phyloP scores from a whole-genome alignment of 2,329 filamentous ascomycete genomes.

The Penicillium rolfsii region DNA sequence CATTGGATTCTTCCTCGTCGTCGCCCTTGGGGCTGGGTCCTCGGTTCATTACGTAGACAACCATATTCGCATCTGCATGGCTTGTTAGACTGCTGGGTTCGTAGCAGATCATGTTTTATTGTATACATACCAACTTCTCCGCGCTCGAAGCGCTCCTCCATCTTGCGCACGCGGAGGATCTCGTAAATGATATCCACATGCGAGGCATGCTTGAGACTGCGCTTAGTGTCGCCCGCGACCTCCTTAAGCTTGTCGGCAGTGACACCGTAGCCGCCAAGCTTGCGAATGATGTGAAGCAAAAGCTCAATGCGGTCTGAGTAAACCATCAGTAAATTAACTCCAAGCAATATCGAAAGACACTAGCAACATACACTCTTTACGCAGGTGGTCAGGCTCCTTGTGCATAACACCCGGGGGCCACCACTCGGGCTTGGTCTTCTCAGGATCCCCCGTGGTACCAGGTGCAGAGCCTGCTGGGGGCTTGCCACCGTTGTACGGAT shows the following conservation, averaged over 20 bases:
- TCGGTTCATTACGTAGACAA: constrained; percentile 45
- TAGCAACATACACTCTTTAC: constrained; percentile 48
- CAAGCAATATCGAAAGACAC: not conserved
- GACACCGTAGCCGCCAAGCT: constrained; percentile 40
- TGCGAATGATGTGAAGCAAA: constrained; percentile 47
- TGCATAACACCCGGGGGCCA: constrained; percentile 52
- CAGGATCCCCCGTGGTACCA: constrained; percentile 45
- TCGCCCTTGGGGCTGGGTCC: constrained; percentile 39
- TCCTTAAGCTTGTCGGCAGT: constrained; percentile 46
- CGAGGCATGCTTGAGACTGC: constrained; percentile 41
- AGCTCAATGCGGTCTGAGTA: constrained; percentile 41
- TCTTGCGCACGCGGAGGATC: constrained; percentile 45
- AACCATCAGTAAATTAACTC: not conserved
- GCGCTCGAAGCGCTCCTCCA: constrained; percentile 47
- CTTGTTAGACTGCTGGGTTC: not conserved
- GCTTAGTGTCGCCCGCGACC: constrained; percentile 44
- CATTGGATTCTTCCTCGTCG: constrained; percentile 37
- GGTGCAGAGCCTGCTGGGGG: constrained; percentile 39
- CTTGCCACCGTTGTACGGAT: constrained; percentile 54
- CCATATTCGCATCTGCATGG: constrained; percentile 37
- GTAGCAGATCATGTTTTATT: not conserved
- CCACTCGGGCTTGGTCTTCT: constrained; percentile 51
- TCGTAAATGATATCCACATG: constrained; percentile 46
- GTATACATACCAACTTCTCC: constrained; percentile 45
- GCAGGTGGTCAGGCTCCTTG: constrained; percentile 54